Percentiles rank a stretch among this genome's conserved stretches.
phyloP scores from a whole-genome alignment of 768 basidiomycete species.

The Pisolithus tinctorius region DNA sequence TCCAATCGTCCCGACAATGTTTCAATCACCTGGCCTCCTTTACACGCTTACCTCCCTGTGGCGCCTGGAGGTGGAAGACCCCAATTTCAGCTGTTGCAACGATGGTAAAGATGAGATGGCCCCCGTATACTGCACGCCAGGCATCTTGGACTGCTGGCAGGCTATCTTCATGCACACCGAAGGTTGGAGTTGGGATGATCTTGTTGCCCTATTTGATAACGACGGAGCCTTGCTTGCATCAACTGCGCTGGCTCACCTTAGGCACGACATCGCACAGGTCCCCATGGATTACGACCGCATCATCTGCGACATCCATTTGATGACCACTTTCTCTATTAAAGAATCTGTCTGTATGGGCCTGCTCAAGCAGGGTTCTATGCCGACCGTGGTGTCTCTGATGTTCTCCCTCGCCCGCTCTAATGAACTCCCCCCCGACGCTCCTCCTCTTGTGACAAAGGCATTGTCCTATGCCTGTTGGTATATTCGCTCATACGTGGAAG shows the following conservation, averaged over 20 bases:
- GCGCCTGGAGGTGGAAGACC: constrained; percentile 17
- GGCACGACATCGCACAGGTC: constrained; percentile 13
- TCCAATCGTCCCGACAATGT: constrained; percentile 13
- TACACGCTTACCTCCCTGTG: constrained; percentile 21
- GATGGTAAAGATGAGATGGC: constrained; percentile 1
- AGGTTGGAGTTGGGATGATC: constrained; percentile 22
- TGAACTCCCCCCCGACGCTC: constrained; percentile 2
- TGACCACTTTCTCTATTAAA: constrained; percentile 21
- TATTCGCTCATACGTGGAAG: constrained; percentile 22
- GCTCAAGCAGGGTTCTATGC: constrained; percentile 17
- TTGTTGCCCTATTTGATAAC: constrained; percentile 17
- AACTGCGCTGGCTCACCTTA: constrained; percentile 20
- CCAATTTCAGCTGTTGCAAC: constrained; percentile 9
- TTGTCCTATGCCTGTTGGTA: constrained; percentile 26
- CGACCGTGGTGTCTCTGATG: constrained; percentile 12
- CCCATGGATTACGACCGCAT: constrained; percentile 21
- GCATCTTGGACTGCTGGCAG: constrained; percentile 23
- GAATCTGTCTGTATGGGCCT: constrained; percentile 17
- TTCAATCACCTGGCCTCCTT: constrained; percentile 12
- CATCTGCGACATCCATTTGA: constrained; percentile 24
- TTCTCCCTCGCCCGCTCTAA: constrained; percentile 6
- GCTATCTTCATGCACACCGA: constrained; percentile 17
- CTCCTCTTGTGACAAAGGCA: constrained; percentile 14
- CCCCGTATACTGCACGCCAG: constrained; percentile 6
- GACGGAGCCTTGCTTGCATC: constrained; percentile 13